A percentile compares a stretch with the other conserved stretches of the same genome.
Evolutionary conservation across 768 basidiomycete species (phyloP).

Genomic region (Panaeolus papilionaceus): DNA sequence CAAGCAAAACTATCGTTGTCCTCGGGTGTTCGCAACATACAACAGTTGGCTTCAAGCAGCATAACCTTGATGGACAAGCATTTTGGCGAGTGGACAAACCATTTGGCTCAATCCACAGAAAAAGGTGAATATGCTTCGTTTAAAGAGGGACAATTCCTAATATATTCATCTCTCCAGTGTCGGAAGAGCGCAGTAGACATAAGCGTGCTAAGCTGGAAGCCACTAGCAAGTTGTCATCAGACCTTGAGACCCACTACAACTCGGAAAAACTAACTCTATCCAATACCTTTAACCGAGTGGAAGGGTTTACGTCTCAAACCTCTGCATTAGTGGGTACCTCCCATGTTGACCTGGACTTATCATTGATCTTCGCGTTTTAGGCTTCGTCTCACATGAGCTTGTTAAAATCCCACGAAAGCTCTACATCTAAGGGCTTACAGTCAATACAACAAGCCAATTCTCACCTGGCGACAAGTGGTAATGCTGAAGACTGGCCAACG

Average conservation of each 20-base stretch:
- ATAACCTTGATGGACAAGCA: not conserved
- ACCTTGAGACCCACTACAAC: constrained; percentile 50
- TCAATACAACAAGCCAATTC: constrained; percentile 56
- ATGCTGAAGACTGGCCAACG: constrained; percentile 67
- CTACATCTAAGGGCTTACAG: constrained; percentile 44
- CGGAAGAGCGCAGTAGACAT: constrained; percentile 64
- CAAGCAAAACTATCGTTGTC: not conserved
- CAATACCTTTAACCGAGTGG: constrained; percentile 56
- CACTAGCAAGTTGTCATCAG: constrained; percentile 52
- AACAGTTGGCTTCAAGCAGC: not conserved
- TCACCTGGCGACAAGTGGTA: constrained; percentile 60
- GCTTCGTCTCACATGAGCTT: not conserved
- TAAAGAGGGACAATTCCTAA: not conserved
- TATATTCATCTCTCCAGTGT: constrained; percentile 44
- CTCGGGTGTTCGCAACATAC: not conserved
- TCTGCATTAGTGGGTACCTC: constrained; percentile 56
- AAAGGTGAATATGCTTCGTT: constrained; percentile 25
- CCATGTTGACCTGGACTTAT: not conserved
- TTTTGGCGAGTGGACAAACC: constrained; percentile 55
- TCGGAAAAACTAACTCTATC: constrained; percentile 39
- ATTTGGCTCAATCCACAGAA: constrained; percentile 31
- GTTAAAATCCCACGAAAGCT: not conserved
- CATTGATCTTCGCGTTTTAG: not conserved
- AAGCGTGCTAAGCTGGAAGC: constrained; percentile 75
- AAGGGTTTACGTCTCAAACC: constrained; percentile 45